Evolutionary conservation across 228 moss, liverwort and hornwort genomes (phyloP), one percentile per base, ranked within the genome.

Genomic region (Sphagnum fallax): DNA sequence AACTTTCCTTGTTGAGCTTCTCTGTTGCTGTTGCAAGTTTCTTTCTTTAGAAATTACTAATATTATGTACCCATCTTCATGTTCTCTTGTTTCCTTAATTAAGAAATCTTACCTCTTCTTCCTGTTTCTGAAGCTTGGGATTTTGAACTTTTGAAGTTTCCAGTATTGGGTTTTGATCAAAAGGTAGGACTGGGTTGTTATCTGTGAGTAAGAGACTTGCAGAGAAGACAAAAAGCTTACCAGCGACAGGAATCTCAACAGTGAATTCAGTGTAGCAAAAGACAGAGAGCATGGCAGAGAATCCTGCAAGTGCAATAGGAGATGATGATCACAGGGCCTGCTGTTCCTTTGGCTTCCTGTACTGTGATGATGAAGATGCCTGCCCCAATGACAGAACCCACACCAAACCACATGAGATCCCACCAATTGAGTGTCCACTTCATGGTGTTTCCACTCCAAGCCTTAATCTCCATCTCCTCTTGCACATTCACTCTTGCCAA

Each of bases 221-320:
- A 32, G 32, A 32, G 32, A 32, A 32, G 32, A 32, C 32, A 1
- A 32, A 32, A 32, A 32, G 48, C 62, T 73, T 62, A 81, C 91
- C 89, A 61, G 95, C 92, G 6, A 91, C 91, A 6, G 95, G 95
- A 59, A 92, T 88, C 65, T 95, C 92, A 14, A 90, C 80, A 5
- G 92, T 87, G 71, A 95, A 87, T 71, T 95, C 95, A 9, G 87
- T 87, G 64, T 95, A 84, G 66, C 83, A 87, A 52, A 96, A 77
- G 50, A 89, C 88, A 63, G 88, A 89, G 8, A 83, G 78, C 85
- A 90, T 80, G 15, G 86, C 74, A 52, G 88, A 85, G 67, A 91
- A 78, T 47, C 85, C 81, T 4, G 83, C 76, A 0, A 64, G 79
- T 0, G 78, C 68, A 5, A 5, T 88, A 91, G 0, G 88, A 83